These are phyloP conservation scores for Thielaviopsis punctulata DNA, from an alignment of 2,329 filamentous ascomycete genomes.

Conservation along the genomic window DNA sequence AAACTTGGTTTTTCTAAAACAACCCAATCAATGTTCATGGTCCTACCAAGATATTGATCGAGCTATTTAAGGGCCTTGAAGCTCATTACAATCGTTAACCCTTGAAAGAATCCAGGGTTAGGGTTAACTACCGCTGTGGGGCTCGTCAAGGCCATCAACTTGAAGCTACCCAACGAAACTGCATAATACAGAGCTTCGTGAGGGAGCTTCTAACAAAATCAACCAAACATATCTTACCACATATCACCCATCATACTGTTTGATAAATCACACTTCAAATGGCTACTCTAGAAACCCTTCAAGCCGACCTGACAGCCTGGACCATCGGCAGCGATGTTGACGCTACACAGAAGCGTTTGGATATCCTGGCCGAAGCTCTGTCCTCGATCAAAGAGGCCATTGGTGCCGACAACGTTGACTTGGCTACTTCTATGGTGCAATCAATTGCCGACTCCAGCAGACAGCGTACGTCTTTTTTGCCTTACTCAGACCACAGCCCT, in stretches of 20 bases:
- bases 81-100: too few species aligned
- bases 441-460: slow-evolving; percentile 8
- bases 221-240: too few species aligned
- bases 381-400: slow-evolving; percentile 2
- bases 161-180: too few species aligned
- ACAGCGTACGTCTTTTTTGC: slow-evolving; percentile 7
- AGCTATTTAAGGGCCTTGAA: too few species aligned
- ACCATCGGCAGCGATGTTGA: slow-evolving; percentile 4
- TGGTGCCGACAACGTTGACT: not conserved
- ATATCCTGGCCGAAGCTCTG: not conserved
- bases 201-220: too few species aligned
- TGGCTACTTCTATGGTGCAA: slow-evolving; percentile 3
- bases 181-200: too few species aligned
- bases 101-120: too few species aligned
- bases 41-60: too few species aligned
- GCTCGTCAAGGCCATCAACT: too few species aligned
- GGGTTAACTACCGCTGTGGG: too few species aligned
- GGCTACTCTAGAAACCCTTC: not conserved
- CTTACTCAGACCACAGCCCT: not conserved
- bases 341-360: slow-evolving; percentile 3
- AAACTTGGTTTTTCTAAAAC: too few species aligned
- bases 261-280: not conserved
- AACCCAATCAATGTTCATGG: too few species aligned
- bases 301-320: slow-evolving; percentile 2
- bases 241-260: not conserved